These are phyloP conservation scores for Globisporangium spiculum DNA, from an alignment of 352 stramenopile genomes.

Conservation along the genomic window DNA sequence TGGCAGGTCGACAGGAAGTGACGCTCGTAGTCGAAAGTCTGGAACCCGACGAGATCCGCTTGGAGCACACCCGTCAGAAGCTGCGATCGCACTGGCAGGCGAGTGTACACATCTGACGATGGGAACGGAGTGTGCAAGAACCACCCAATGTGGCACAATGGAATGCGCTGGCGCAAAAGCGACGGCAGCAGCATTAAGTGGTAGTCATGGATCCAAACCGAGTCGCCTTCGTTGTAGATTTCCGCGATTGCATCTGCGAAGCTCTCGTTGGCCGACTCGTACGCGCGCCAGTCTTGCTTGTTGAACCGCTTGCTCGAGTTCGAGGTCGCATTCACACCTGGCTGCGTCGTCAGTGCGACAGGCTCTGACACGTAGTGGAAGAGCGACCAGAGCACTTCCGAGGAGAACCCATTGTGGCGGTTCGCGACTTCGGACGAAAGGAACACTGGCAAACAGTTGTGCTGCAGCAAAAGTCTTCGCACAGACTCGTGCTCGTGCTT, in stretches of 20 bases:
- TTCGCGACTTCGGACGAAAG: slow-evolving; percentile 78
- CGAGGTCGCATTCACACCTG: slow-evolving; percentile 33
- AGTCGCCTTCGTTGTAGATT: slow-evolving; percentile 87
- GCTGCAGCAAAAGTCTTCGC: slow-evolving; percentile 69
- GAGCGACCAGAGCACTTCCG: slow-evolving; percentile 89
- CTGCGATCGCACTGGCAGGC: slow-evolving; percentile 74
- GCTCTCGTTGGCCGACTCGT: slow-evolving; percentile 84
- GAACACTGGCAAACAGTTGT: slow-evolving; percentile 89
- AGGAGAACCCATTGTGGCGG: slow-evolving; percentile 86
- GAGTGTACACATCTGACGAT: slow-evolving; percentile 82
- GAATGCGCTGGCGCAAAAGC: slow-evolving; percentile 74
- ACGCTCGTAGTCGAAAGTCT: slow-evolving; percentile 90
- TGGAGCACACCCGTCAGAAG: slow-evolving; percentile 77
- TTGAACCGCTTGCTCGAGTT: slow-evolving; percentile 79
- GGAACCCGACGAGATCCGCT: slow-evolving; percentile 82
- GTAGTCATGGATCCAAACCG: slow-evolving; percentile 90
- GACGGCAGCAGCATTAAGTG: slow-evolving; percentile 89
- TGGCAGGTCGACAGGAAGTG: slow-evolving; percentile 86
- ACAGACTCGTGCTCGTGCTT: slow-evolving; percentile 79
- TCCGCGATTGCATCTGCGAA: slow-evolving; percentile 85
- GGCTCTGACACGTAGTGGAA: slow-evolving; percentile 89
- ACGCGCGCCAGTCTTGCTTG: slow-evolving; percentile 86
- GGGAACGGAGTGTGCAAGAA: slow-evolving; percentile 90
- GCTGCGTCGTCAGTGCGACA: slow-evolving; percentile 42
- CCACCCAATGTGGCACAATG: slow-evolving; percentile 76